A percentile compares a stretch with the other conserved stretches of the same genome.
phyloP scores from a whole-genome alignment of 2,329 filamentous ascomycete genomes.

The Fusarium anthophilum region DNA sequence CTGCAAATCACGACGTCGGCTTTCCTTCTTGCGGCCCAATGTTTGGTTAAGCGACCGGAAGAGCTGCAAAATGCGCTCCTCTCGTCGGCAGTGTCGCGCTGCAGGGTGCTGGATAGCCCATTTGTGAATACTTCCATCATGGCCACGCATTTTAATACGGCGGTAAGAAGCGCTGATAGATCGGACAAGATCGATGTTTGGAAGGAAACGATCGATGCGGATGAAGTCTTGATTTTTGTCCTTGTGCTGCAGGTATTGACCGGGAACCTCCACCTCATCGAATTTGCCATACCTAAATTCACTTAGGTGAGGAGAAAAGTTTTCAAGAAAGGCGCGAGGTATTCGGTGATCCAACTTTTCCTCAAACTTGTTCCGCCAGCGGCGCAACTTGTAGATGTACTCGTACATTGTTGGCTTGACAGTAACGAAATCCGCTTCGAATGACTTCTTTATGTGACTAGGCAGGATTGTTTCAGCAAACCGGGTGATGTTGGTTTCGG shows the following conservation, averaged over 20 bases:
- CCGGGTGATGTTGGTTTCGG: conserved; percentile 94
- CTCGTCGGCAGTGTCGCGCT: conserved; percentile 87
- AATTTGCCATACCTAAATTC: conserved; percentile 99
- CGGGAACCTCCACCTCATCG: conserved; percentile 97
- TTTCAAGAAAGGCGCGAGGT: conserved; percentile 78
- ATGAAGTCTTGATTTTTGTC: conserved; percentile 99
- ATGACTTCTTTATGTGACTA: conserved; percentile 92
- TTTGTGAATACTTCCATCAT: conserved; percentile 95
- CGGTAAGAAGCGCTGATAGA: conserved; percentile 92
- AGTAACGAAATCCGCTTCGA: conserved; percentile 95
- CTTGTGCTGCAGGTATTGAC: conserved; percentile 95
- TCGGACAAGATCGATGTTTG: conserved; percentile 91
- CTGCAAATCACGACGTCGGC: conserved; percentile 88
- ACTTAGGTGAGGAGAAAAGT: conserved; percentile 88
- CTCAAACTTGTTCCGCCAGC: conserved; percentile 97
- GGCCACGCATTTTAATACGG: conserved; percentile 92
- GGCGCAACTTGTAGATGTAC: conserved; percentile 96
- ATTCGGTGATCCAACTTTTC: conserved; percentile 92
- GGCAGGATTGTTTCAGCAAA: conserved; percentile 98
- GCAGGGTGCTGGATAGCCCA: conserved; percentile 98
- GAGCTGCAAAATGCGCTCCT: conserved; percentile 93
- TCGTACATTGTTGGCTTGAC: conserved; percentile 98
- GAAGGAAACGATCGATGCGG: conserved; percentile 94
- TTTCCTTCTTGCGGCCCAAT: conserved; percentile 92
- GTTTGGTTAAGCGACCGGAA: conserved; percentile 98